Evolutionary conservation across 192 early-diverging fungal species (phyloP), one percentile per base, ranked within the genome.

Genomic region (Coemansia sp.): DNA sequence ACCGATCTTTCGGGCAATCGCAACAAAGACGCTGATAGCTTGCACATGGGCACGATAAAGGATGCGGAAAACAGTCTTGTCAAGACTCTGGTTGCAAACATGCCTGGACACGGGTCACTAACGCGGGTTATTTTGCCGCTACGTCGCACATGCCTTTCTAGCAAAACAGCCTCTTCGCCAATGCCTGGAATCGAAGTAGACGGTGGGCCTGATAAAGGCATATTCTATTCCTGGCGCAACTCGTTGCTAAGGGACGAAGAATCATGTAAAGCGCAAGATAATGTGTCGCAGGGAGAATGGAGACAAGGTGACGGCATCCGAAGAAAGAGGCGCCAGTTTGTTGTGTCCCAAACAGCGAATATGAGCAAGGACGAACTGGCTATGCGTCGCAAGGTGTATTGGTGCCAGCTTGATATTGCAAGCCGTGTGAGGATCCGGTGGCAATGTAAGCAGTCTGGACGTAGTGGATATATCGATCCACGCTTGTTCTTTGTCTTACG

Each of bases 141-240:
- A 18, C 67, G 56, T 21, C 72, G 73, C 4, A 69, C 72, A 2
- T 12, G 18, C 10, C 52, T 81, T 37, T 20, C 28, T 29, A 46
- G 48, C 9, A 15, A 53, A 3, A 48, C 42, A 1, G 28, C 59
- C 26, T 25, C 20, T 5, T 45, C 66, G 39, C 65, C 78, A 10
- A 59, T 81, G 2, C 78, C 78, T 12, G 78, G 78, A 2, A 28
- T 65, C 13, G 78, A 81, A 28, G 78, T 67, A 20, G 61, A 75
- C n/a, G 78, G 73, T 40, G 70, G 70, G 3, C 66, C 73, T 2
- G 78, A 81, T 33, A 42, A 40, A 10, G 26, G 66, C 0, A 34
- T 72, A 26, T 63, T 69, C 25, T 81, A 81, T 51, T 63, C 78
- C 8, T 81, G 78, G 78, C 72, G 72, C n/a, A 39, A 52, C 4